Percentiles rank a stretch among this genome's conserved stretches.
Evolutionary conservation across 495 filamentous ascomycete species (phyloP).

Genomic region (Margaritispora aquatica): DNA sequence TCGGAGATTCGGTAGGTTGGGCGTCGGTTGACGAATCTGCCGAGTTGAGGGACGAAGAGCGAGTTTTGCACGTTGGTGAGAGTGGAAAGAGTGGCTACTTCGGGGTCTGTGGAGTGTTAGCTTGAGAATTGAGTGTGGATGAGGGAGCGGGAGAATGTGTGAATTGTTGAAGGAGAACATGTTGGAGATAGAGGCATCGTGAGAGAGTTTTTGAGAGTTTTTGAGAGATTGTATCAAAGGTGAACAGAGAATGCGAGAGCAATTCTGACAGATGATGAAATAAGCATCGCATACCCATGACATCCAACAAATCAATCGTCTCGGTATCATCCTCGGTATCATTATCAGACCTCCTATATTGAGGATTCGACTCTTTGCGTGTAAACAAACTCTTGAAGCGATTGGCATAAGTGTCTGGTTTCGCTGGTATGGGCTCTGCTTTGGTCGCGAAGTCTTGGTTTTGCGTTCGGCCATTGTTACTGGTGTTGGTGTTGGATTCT

Average conservation of each 20-base stretch:
- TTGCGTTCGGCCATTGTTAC: no score
- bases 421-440: not conserved
- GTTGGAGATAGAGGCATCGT: no score
- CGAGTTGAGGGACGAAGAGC: conserved; percentile 63
- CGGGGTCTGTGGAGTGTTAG: conserved; percentile 47
- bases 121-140: no score
- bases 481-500: conserved; percentile 1
- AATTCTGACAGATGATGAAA: not conserved
- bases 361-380: not conserved
- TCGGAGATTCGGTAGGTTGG: conserved; percentile 67
- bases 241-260: no score
- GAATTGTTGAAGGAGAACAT: no score
- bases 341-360: not conserved
- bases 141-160: no score
- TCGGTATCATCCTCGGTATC: conserved; percentile 44
- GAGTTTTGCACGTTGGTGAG: conserved; percentile 76
- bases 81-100: conserved; percentile 65
- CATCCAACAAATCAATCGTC: conserved; percentile 63
- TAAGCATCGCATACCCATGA: conserved; percentile 60
- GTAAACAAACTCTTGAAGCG: conserved; percentile 7
- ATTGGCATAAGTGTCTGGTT: not conserved
- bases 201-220: no score
- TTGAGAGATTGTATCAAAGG: no score
- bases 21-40: conserved; percentile 55
- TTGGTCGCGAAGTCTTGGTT: conserved; percentile 1